Base-by-base conservation (phyloP, 148 eudicot genomes). In the Spergularia marina region DNA sequence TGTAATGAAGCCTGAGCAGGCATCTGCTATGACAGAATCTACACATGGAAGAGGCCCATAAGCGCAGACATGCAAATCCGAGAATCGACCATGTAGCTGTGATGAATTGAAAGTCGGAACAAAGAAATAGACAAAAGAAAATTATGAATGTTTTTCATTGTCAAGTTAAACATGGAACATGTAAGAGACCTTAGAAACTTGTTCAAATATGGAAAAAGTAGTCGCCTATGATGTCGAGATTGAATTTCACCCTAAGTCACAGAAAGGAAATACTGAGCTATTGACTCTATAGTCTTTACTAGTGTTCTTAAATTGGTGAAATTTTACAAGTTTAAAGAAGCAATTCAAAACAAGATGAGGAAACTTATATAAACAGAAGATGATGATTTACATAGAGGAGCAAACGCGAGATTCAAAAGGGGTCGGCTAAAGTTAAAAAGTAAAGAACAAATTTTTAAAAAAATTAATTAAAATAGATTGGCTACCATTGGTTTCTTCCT, bases 41-140 rank as follows among this genome's bases (percentile, higher is more conserved):
- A 91, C 70, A 73, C 97, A 91, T 17, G 97, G 97, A 86, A 91
- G 97, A 58, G 97, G 89, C 18, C 97, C 93, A 85, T 86, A 91
- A 13, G 91, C 77, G 83, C 77, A 89, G 30, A 87, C 97, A 73
- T 84, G 93, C 76, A 91, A 77, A 51, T 88, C 78, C 51, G 89
- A 82, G 73, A 80, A 86, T 47, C 78, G 85, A 30, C 83, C 53
- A 77, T 73, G 74, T 76, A 91, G 76, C 97, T 91, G 81, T 40
- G 82, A 51, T 65, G 71, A 77, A 49, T 2, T 40, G 23, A 44
- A 44, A 23, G 72, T 18, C 5, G 17, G 6, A 66, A 47, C n/a
- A 66, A 4, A 7, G 36, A 51, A 52, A 18, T 15, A 44, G 20
- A 67, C 0, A n/a, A 4, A 65, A 39, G 16, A 17, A 15, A 0